Evolutionary conservation across 2,329 filamentous ascomycete genomes (phyloP).

Genomic region (Botrytis medusae): DNA sequence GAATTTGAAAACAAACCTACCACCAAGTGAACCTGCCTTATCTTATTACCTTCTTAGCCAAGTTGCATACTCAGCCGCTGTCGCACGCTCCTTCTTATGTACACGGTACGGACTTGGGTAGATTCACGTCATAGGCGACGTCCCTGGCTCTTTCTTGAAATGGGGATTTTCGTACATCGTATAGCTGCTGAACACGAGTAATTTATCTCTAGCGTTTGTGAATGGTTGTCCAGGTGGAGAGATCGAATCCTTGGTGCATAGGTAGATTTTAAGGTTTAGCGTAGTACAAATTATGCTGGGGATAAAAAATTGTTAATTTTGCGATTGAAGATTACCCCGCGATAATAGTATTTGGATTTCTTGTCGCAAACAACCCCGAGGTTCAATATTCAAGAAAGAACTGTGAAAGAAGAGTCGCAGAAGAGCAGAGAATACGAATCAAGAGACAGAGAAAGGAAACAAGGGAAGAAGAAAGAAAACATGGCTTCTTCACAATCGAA

Average conservation of each 20-base stretch:
- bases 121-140: slow-evolving; percentile 5
- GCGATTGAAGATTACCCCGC: not conserved
- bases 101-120: not conserved
- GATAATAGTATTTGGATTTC: not conserved
- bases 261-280: slow-evolving; percentile 5
- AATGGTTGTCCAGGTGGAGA: not conserved
- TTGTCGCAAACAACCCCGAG: not conserved
- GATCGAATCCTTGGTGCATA: not conserved
- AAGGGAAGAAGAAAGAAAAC: not conserved
- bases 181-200: not conserved
- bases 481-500: not conserved
- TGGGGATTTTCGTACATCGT: not conserved
- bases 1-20: not conserved
- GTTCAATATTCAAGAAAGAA: not conserved
- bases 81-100: slow-evolving; percentile 9
- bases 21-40: slow-evolving; percentile 7
- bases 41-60: not conserved
- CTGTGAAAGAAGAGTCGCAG: too few relatives aligned
- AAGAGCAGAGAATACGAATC: not conserved
- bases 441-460: not conserved
- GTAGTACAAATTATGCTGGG: not conserved
- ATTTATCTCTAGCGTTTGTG: not conserved
- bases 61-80: not conserved
- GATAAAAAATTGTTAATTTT: slow-evolving; percentile 13
- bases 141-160: not conserved